A percentile compares a stretch with the other conserved stretches of the same genome.
Conservation (phyloP, 2,329 filamentous ascomycete genomes). For the Ceratocystis smalleyi region DNA sequence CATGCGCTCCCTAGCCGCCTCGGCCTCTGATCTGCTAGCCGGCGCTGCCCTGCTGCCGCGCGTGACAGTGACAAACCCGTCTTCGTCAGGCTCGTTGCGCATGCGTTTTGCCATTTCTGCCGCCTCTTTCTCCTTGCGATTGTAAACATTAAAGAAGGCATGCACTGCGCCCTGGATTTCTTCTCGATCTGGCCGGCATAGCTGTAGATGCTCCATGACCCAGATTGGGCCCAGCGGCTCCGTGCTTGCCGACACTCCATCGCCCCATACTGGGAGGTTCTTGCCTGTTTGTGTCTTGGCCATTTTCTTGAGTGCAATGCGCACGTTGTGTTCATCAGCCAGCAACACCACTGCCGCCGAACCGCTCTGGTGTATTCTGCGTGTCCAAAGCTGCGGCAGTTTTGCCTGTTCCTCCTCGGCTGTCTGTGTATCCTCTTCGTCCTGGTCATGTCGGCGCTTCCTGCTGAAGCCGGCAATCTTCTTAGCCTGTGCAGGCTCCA, state of each 20-base stretch:
- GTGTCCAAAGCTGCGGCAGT: slow-evolving; percentile 59
- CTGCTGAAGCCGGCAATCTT: slow-evolving; percentile 30
- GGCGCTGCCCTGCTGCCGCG: slow-evolving; percentile 61
- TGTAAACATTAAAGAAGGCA: slow-evolving; percentile 74
- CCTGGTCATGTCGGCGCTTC: slow-evolving; percentile 32
- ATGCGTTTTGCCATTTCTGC: slow-evolving; percentile 46
- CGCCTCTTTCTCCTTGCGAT: slow-evolving; percentile 49
- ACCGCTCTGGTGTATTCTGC: slow-evolving; percentile 55
- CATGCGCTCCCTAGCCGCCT: slow-evolving; percentile 42
- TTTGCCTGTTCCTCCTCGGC: slow-evolving; percentile 42
- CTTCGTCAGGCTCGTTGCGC: slow-evolving; percentile 73
- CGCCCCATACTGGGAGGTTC: slow-evolving; percentile 52
- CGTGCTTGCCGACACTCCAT: slow-evolving; percentile 36
- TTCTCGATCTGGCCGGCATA: slow-evolving; percentile 53
- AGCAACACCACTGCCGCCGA: slow-evolving; percentile 68
- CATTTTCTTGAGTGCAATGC: slow-evolving; percentile 60
- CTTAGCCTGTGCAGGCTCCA: slow-evolving; percentile 26
- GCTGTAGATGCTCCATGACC: slow-evolving; percentile 50
- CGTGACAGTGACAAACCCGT: slow-evolving; percentile 87
- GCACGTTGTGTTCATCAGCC: slow-evolving; percentile 66
- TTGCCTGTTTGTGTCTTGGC: slow-evolving; percentile 42
- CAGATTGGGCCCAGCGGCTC: slow-evolving; percentile 38
- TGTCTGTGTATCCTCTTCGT: slow-evolving; percentile 41
- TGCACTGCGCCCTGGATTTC: slow-evolving; percentile 60
- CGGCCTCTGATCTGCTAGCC: slow-evolving; percentile 55